Evolutionary conservation across 208 protist species (phyloP).

Genomic region (Trypanosoma scelopori): DNA sequence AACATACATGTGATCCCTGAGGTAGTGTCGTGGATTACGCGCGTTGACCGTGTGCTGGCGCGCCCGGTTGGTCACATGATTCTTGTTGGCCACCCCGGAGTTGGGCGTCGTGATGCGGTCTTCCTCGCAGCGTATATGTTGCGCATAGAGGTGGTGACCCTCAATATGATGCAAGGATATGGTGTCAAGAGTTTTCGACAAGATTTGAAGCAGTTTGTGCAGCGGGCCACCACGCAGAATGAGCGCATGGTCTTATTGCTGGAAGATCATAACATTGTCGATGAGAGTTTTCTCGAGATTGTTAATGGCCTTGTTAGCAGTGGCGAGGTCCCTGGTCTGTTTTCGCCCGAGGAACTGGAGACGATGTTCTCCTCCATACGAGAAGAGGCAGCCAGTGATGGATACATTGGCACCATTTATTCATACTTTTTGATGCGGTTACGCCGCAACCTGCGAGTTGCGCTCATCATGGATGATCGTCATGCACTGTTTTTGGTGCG

Average conservation of each 20-base stretch:
- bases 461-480: conserved; percentile 92
- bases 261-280: conserved; percentile 96
- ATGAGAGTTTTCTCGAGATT: conserved; percentile 96
- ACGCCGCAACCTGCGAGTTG: conserved; percentile 92
- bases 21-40: conserved; percentile 85
- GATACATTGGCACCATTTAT: conserved; percentile 80
- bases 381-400: conserved; percentile 84
- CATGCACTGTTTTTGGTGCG: conserved; percentile 87
- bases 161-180: conserved; percentile 93
- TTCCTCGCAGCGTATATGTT: conserved; percentile 83
- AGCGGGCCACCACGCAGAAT: conserved; percentile 77
- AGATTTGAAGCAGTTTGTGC: conserved; percentile 81
- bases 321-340: conserved; percentile 95
- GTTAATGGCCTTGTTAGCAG: conserved; percentile 94
- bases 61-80: conserved; percentile 88
- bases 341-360: conserved; percentile 96
- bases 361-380: conserved; percentile 89
- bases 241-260: conserved; percentile 94
- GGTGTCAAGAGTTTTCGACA: conserved; percentile 85
- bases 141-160: conserved; percentile 82
- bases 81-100: conserved; percentile 92
- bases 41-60: conserved; percentile 90
- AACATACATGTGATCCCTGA: conserved; percentile 92
- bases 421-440: conserved; percentile 89
- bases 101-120: conserved; percentile 85